Conservation (phyloP, 371 early-diverging fungal genomes). For the Haplosporangium sp. region DNA sequence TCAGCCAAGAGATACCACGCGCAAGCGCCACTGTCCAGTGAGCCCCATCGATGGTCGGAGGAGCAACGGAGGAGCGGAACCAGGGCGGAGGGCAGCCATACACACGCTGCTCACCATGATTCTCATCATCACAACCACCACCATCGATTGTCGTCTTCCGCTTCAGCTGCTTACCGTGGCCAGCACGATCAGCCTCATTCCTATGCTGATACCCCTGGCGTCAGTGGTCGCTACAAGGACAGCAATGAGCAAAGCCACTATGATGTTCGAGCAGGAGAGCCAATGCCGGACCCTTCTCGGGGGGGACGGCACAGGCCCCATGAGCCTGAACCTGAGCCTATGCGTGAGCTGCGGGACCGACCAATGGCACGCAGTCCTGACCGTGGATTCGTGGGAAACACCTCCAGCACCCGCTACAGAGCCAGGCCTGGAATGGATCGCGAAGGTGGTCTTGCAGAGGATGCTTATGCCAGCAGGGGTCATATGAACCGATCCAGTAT, state of each 20-base stretch:
- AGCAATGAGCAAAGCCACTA: background rate
- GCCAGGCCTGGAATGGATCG: background rate
- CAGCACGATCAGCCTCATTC: constrained; percentile 1
- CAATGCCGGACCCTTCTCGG: constrained; percentile 4
- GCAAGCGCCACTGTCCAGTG: background rate
- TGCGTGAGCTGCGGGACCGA: constrained; percentile 7
- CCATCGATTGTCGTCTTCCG: constrained; percentile 19
- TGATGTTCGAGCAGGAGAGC: constrained; percentile 6
- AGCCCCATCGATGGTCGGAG: constrained; percentile 8
- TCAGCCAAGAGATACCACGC: constrained; percentile 8
- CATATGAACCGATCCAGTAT: constrained; percentile 3
- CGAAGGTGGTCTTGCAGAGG: constrained; percentile 1
- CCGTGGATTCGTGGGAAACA: constrained; percentile 25
- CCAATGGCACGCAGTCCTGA: constrained; percentile 31
- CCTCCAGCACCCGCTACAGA: background rate
- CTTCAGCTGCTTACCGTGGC: constrained; percentile 12
- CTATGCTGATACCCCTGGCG: background rate
- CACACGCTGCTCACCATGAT: background rate
- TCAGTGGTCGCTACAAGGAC: background rate
- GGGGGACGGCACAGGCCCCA: constrained; percentile 21
- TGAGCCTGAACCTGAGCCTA: too few relatives aligned
- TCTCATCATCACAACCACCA: background rate
- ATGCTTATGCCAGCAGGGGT: background rate
- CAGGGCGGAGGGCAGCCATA: background rate
- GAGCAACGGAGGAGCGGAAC: background rate